Evolutionary conservation across 2,329 filamentous ascomycete species (phyloP), one percentile per base, ranked within the genome.

Genomic region (Fusarium verticillioides): DNA sequence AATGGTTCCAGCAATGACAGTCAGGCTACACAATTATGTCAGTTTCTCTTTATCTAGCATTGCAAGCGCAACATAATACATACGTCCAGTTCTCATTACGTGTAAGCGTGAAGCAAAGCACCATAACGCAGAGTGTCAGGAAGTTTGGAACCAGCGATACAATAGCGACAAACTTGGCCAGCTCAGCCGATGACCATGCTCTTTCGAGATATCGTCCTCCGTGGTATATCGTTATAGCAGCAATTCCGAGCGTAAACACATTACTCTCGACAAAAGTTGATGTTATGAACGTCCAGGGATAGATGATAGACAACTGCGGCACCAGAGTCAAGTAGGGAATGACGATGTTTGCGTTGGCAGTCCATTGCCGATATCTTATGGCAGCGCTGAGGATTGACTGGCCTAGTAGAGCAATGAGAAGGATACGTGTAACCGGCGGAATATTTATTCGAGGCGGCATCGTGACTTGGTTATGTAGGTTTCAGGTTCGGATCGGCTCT

Each of bases 141-240:
- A 93, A 75, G 82, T 98, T 98, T 39, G 96, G 95, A 62, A 97
- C 87, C 78, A 97, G 82, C 19, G 93, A 87, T 54, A 92, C 89
- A 73, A 97, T 87, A 21, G 93, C 85, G 53, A 98, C 86, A 81
- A 98, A 98, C 83, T 97, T 98, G 78, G 91, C 94, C 81, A 98
- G 94, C 82, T 98, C 96, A 64, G 89, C 90, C 32, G 94, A 96
- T 37, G 95, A 95, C 96, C 96, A 99, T 39, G 96, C 96, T 79
- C 96, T 89, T 87, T 99, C 96, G 28, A 99, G 89, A 82, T 99
- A 99, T 77, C 95, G 91, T 15, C 96, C 96, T 62, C 96, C 96
- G 84, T 97, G 94, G 82, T 95, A 97, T 60, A 98, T 84, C 2
- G 95, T 95, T 47, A 92, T 85, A 34, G 88, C 91, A 53, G 94